Base-by-base conservation (phyloP, 2,329 filamentous ascomycete species). In the Hawksworthiomyces lignivorus region DNA sequence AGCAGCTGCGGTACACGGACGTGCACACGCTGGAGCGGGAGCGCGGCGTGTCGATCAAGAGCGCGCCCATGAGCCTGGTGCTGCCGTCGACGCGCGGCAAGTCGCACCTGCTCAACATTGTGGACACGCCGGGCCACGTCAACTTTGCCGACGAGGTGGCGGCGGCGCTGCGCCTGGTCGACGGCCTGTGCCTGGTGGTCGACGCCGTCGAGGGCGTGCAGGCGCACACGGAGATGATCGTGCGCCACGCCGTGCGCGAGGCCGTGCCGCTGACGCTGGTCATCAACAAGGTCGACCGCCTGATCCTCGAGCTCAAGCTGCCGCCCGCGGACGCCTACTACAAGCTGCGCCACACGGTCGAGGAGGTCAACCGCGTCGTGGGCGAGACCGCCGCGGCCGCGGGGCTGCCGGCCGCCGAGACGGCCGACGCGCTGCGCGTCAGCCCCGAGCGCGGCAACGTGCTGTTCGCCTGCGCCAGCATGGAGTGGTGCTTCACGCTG, bases 151-250 rank as follows among this genome's bases (percentile, higher is more conserved):
- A 98, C 59, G 92, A 98, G 62, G 87, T 98, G 28, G 92, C 92
- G 8, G 82, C 88, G 5, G 84, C 88, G 1, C 69, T 95, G 54
- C 80, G 92, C 31, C 66, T 98, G 39, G 89, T 85, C 4, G 92
- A 98, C 58, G 92, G 92, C 46, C 80, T 97, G 19, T 90, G 94
- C 39, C 68, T 98, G 36, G 83, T 98, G 12, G 89, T 98, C 14
- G 92, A 98, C 60, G 87, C 96, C 18, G 87, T 98, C 2, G 92
- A 98, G 62, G 92, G 92, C n/a, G 89, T 98, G n/a, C 92, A 97
- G 65, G 77, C 92, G 54, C 95, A 95, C 61, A 94, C 92, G 0
- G 90, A 98, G 64, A 86, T 96, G 60, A 89, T 95, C 54, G 96
- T 98, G 66, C 94, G 87, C 65, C 87, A 98, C 62, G 89, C 89